Conservation (phyloP, 768 basidiomycete species). For the Hericium erinaceus region DNA sequence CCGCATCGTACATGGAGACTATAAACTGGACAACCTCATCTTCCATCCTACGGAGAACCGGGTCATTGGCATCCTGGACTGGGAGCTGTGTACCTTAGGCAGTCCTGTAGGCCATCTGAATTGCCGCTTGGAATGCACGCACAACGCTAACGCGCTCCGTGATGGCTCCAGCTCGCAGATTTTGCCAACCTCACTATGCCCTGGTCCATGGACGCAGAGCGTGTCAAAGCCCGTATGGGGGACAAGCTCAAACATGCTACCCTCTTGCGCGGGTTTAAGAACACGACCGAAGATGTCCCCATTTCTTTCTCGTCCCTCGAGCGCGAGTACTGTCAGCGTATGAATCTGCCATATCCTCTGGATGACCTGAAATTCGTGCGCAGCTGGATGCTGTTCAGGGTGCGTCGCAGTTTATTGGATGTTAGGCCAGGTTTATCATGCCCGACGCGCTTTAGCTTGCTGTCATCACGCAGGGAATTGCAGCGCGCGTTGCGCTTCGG, state of each 20-base stretch:
- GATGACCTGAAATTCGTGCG: constrained; percentile 69
- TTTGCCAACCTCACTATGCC: constrained; percentile 84
- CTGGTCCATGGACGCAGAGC: constrained; percentile 50
- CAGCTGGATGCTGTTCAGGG: constrained; percentile 82
- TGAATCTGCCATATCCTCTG: constrained; percentile 63
- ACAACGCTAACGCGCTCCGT: neutral
- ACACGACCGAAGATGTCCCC: constrained; percentile 43
- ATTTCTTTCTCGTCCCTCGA: constrained; percentile 67
- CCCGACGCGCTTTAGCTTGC: constrained; percentile 39
- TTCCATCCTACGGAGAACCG: constrained; percentile 88
- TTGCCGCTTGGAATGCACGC: neutral
- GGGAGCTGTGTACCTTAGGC: constrained; percentile 95
- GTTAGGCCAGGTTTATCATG: constrained; percentile 6
- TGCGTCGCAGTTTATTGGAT: constrained; percentile 23
- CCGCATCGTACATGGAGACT: constrained; percentile 95
- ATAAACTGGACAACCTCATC: constrained; percentile 94
- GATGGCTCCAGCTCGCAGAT: constrained; percentile 60
- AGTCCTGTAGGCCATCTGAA: constrained; percentile 57
- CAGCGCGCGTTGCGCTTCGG: constrained; percentile 73
- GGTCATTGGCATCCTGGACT: constrained; percentile 93
- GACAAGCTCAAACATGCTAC: constrained; percentile 3
- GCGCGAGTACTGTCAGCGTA: constrained; percentile 68
- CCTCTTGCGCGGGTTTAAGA: constrained; percentile 55
- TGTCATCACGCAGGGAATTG: constrained; percentile 84
- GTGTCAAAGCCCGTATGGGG: constrained; percentile 23